phyloP scores from a whole-genome alignment of 2,329 filamentous ascomycete species.

The Septoria petroselini region DNA sequence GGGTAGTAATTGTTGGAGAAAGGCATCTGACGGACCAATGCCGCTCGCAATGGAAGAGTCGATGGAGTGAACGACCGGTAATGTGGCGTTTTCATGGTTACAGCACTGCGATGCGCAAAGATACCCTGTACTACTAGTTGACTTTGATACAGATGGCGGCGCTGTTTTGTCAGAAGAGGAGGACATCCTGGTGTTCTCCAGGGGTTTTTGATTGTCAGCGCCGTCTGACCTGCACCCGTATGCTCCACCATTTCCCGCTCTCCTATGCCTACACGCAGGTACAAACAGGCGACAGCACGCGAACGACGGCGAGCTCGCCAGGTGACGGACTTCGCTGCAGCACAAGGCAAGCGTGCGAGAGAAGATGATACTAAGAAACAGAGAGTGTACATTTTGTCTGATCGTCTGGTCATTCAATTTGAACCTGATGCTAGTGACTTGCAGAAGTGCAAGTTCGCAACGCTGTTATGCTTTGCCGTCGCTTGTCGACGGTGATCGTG shows the following conservation, averaged over 20 bases:
- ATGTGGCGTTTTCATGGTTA: slow-evolving; percentile 1
- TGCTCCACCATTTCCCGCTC: neutral
- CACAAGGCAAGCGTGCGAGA: neutral
- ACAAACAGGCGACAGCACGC: neutral
- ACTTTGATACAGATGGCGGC: neutral
- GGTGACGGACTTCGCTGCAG: neutral
- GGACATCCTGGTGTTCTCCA: neutral
- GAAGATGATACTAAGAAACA: neutral
- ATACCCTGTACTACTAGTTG: slow-evolving; percentile 4
- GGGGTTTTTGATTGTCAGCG: neutral
- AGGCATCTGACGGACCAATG: too few species aligned
- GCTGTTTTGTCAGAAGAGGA: neutral
- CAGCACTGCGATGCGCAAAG: neutral
- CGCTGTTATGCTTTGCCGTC: neutral
- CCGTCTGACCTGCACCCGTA: neutral
- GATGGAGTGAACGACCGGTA: neutral
- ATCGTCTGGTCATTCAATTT: neutral
- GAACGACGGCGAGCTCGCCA: slow-evolving; percentile 4
- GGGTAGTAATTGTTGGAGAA: too few species aligned
- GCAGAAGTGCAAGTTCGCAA: neutral
- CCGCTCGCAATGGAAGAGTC: neutral
- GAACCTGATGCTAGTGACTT: neutral
- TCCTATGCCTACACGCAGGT: neutral
- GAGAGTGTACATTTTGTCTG: neutral
- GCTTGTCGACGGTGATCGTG: neutral